Percentiles rank a stretch among this genome's conserved stretches.
These are phyloP conservation scores for Metschnikowia arizonensis DNA, from an alignment of 805 yeast species.

Conservation along the genomic window DNA sequence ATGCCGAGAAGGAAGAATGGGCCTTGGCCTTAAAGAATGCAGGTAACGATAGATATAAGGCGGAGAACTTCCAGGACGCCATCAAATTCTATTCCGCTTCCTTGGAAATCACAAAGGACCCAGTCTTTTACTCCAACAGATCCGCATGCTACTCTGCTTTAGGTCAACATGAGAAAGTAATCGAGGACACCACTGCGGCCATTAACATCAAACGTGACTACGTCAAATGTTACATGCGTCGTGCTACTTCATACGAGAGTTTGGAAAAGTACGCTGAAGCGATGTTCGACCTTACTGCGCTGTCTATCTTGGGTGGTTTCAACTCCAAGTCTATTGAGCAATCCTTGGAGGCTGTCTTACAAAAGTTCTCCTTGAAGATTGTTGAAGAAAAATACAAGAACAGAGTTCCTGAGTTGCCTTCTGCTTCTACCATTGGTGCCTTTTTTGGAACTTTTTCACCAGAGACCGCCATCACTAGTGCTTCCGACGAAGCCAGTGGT, in stretches of 20 bases:
- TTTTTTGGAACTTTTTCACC: conserved; percentile 82
- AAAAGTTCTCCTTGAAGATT: conserved; percentile 69
- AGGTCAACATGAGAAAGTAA: conserved; percentile 74
- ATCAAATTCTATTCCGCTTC: conserved; percentile 78
- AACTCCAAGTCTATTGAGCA: conserved; percentile 72
- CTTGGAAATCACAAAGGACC: conserved; percentile 68
- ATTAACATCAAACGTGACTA: conserved; percentile 84
- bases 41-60: conserved; percentile 78
- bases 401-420: conserved; percentile 60
- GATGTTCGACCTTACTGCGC: conserved; percentile 85
- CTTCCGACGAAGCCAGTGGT: conserved; percentile 49
- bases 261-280: conserved; percentile 78
- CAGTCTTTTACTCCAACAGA: conserved; percentile 90
- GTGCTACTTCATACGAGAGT: conserved; percentile 88
- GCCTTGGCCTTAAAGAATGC: conserved; percentile 80
- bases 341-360: conserved; percentile 82
- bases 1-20: conserved; percentile 54
- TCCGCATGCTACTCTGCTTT: conserved; percentile 92
- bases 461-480: conserved; percentile 47
- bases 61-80: conserved; percentile 69
- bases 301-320: conserved; percentile 81
- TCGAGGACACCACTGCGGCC: conserved; percentile 85
- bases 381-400: conserved; percentile 57
- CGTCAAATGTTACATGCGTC: conserved; percentile 84
- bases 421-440: conserved; percentile 77